Base-by-base conservation (phyloP, 768 basidiomycete genomes). In the Boletus vermiculosoides region DNA sequence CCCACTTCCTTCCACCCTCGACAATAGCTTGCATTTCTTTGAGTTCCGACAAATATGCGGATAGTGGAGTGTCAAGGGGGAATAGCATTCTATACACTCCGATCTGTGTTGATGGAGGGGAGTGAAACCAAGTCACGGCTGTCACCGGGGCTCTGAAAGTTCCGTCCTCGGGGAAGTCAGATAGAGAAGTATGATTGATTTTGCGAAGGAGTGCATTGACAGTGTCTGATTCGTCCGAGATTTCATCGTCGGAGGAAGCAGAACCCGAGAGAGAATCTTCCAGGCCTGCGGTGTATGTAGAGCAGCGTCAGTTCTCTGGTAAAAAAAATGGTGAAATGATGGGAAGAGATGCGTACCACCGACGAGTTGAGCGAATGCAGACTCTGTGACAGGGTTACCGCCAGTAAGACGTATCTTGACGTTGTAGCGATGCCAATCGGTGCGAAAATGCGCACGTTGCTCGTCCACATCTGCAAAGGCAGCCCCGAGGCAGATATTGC, bases 361-460 rank as follows among this genome's bases (percentile, higher is more conserved):
- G 7, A 97, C 79, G 41, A 98, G 78, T 53, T 84, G 81, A 22
- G 83, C 75, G 65, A 96, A 99, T 18, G 85, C 81, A 28, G 79
- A 68, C 67, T 93, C 90, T 0, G 83, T 76, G 22, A 94, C 83
- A 25, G 85, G 72, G 22, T 77, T 76, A 11, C 83, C 80, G 7
- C 87, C 87, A 50, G 78, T 75, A 48, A 94, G 74, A 54, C 86
- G 85, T 46, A 83, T 80, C 74, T 96, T 97, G 63, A 94, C 90
- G 70, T 98, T 98, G 76, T 96, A 98, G 56, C 94, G 83, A 79
- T 99, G 96, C 97, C 96, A 98, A 72, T 99, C 96, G 11, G 91
- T 92, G 63, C 86, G 85, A 71, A 91, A 97, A 73, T 98, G 96
- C 1, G 75, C 70, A 50, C 94, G 80, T 64, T 98, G 94, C 56